Evolutionary conservation across 148 eudicot genomes (phyloP), one percentile per base, ranked within the genome.

Genomic region (Camellia sinensis): DNA sequence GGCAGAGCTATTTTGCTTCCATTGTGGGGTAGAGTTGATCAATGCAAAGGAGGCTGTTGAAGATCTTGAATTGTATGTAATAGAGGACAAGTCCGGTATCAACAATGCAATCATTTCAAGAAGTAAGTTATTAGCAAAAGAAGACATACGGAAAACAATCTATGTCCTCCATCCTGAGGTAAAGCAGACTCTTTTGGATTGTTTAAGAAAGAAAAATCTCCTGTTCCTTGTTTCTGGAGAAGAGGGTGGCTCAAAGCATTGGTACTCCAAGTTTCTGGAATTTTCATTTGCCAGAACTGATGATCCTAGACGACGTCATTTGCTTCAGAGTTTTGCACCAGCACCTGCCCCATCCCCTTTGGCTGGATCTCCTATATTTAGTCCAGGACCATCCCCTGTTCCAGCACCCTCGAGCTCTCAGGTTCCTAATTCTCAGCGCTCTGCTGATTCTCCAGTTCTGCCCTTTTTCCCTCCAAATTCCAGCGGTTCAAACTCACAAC

Each of bases 1-100:
- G 99, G 97, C 85, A 78, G 86, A 91, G 85, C 84, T 87, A 67
- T 64, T 89, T 63, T 86, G 85, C 88, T 74, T 59, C 57, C 88
- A 84, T 71, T 96, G 98, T 84, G 78, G 83, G 83, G 84, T 78
- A 37, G 92, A 92, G 80, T 86, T 92, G 81, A 74, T 81, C 18
- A 82, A 78, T 80, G 85, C 86, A 78, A 88, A 82, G 80, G 89
- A 78, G 76, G 86, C 84, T 53, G 66, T 87, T 73, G 85, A 87
- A 72, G 87, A 88, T 72, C 86, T 83, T 67, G 85, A 89, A 74
- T 74, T 85, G 45, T 57, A 60, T 81, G 67, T 70, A 54, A 79
- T 67, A 64, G 79, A 81, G 10, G 74, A 75, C 59, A 61, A 70
- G 74, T 79, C 78, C 46, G 77, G 81, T 43, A 41, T 64, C 67